Evolutionary conservation across 2,329 filamentous ascomycete species (phyloP).

Genomic region (Aureobasidium pullulans): DNA sequence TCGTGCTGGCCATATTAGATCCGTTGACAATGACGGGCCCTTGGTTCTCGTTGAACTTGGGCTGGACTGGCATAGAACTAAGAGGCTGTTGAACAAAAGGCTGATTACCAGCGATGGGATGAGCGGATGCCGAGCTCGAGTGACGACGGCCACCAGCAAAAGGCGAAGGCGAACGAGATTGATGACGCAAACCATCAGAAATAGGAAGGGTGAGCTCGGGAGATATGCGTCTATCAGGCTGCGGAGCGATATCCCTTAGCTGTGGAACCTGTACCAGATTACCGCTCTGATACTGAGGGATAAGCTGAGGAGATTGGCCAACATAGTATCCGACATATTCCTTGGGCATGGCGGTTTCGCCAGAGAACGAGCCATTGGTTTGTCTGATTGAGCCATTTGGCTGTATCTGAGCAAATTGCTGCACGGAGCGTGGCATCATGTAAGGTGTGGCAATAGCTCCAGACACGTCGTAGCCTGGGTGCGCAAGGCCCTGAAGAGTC

Average conservation of each 20-base stretch:
- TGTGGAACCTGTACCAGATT: slow-evolving; percentile 24
- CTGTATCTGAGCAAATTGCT: slow-evolving; percentile 21
- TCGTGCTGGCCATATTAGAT: slow-evolving; percentile 21
- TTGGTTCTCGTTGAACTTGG: slow-evolving; percentile 16
- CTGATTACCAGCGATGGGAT: slow-evolving; percentile 2
- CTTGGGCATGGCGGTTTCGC: slow-evolving; percentile 35
- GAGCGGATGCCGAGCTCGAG: slow-evolving; percentile 24
- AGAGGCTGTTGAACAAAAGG: slow-evolving; percentile 12
- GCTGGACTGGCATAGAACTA: neutral
- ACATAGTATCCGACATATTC: slow-evolving; percentile 46
- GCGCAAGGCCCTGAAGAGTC: slow-evolving; percentile 29
- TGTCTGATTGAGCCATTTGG: slow-evolving; percentile 12
- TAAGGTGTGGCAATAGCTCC: slow-evolving; percentile 26
- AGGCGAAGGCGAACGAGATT: slow-evolving; percentile 41
- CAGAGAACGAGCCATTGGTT: slow-evolving; percentile 13
- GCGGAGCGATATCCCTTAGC: slow-evolving; percentile 31
- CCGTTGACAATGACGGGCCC: slow-evolving; percentile 37
- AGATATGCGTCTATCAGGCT: slow-evolving; percentile 32
- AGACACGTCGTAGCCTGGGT: slow-evolving; percentile 33
- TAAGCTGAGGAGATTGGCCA: slow-evolving; percentile 35
- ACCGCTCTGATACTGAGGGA: slow-evolving; percentile 24
- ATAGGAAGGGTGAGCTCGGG: slow-evolving; percentile 32
- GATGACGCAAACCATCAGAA: slow-evolving; percentile 27
- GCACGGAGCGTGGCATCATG: slow-evolving; percentile 23
- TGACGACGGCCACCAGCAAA: slow-evolving; percentile 37